A percentile compares a stretch with the other conserved stretches of the same genome.
These are phyloP conservation scores for Metschnikowia shivogae DNA, from an alignment of 805 yeast species.

Conservation along the genomic window DNA sequence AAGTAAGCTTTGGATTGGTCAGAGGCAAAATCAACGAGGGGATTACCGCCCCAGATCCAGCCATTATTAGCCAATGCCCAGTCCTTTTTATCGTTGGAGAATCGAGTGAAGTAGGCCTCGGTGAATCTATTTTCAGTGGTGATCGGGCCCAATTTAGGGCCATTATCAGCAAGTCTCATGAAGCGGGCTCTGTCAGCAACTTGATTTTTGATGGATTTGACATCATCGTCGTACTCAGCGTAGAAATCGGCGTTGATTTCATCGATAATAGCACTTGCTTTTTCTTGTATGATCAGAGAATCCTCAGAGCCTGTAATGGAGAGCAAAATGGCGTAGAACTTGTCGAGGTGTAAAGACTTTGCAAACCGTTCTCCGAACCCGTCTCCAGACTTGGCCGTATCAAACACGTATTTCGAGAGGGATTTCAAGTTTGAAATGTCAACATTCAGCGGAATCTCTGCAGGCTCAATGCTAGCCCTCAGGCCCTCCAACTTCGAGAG, in stretches of 20 bases:
- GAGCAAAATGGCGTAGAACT: slow-evolving; percentile 50
- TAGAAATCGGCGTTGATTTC: slow-evolving; percentile 75
- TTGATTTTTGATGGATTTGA: slow-evolving; percentile 60
- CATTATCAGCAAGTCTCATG: slow-evolving; percentile 71
- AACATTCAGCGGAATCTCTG: slow-evolving; percentile 43
- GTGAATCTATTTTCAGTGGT: slow-evolving; percentile 53
- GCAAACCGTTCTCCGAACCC: slow-evolving; percentile 35
- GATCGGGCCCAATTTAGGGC: slow-evolving; percentile 74
- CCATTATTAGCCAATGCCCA: slow-evolving; percentile 91
- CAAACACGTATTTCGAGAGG: slow-evolving; percentile 47
- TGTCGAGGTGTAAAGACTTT: slow-evolving; percentile 48
- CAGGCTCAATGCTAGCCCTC: slow-evolving; percentile 32
- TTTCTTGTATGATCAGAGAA: slow-evolving; percentile 19
- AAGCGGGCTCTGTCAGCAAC: slow-evolving; percentile 72
- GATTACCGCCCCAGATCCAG: slow-evolving; percentile 98
- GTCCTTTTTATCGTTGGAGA: slow-evolving; percentile 49
- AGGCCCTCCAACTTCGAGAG: slow-evolving; percentile 34
- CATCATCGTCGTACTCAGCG: slow-evolving; percentile 70
- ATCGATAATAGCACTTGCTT: slow-evolving; percentile 58
- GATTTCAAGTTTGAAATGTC: slow-evolving; percentile 35
- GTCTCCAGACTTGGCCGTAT: slow-evolving; percentile 35
- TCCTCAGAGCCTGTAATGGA: slow-evolving; percentile 18
- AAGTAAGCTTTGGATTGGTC: slow-evolving; percentile 72
- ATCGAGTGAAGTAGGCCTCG: slow-evolving; percentile 85
- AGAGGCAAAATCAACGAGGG: slow-evolving; percentile 90